A percentile compares a stretch with the other conserved stretches of the same genome.
phyloP scores from a whole-genome alignment of 306 rosid species.

The Albizia julibrissin region DNA sequence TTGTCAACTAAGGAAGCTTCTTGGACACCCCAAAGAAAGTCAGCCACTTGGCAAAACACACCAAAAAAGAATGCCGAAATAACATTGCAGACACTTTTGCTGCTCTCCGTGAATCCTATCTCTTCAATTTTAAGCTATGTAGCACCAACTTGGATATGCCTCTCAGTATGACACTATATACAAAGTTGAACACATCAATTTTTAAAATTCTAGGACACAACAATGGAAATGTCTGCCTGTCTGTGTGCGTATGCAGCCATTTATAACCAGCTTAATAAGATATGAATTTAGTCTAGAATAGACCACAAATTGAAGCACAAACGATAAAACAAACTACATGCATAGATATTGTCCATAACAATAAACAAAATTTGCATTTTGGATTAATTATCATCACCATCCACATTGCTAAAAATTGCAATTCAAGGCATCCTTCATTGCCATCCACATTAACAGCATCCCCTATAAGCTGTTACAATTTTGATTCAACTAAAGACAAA shows the following conservation, averaged over 20 bases:
- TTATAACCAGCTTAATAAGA: too few species aligned
- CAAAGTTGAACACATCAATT: not conserved
- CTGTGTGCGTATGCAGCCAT: too few species aligned
- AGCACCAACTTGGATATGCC: not conserved
- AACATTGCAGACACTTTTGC: not conserved
- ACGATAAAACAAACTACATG: not conserved
- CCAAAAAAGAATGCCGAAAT: not conserved
- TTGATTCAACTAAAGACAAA: not conserved
- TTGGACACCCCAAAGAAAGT: not conserved
- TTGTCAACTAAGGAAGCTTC: not conserved
- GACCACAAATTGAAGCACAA: not conserved
- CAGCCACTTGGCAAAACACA: not conserved
- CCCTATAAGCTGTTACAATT: not conserved
- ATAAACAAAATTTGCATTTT: not conserved
- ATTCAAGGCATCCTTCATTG: not conserved
- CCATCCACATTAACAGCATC: not conserved
- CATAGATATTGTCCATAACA: not conserved
- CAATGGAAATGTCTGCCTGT: too few species aligned
- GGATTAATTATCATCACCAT: not conserved
- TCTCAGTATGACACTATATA: not conserved
- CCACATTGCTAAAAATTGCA: not conserved
- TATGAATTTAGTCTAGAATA: too few species aligned
- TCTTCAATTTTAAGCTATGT: not conserved
- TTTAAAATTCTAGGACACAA: not conserved
- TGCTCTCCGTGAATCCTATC: not conserved